A percentile compares a stretch with the other conserved stretches of the same genome.
phyloP scores from a whole-genome alignment of 192 early-diverging fungal genomes.

The Funneliformis geosporum region DNA sequence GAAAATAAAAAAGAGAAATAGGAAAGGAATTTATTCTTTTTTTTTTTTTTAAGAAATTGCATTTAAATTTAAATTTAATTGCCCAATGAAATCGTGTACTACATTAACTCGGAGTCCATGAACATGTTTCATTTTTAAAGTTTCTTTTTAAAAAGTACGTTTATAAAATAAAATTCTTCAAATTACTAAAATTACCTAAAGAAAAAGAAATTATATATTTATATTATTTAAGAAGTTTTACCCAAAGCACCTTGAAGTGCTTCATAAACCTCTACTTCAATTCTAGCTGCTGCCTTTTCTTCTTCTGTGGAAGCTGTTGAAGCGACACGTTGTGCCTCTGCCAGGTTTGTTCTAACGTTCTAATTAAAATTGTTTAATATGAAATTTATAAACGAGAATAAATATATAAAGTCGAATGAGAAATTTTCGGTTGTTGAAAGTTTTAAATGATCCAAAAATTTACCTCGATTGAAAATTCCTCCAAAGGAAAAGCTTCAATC shows the following conservation, averaged over 20 bases:
- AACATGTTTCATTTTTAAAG: too few relatives aligned
- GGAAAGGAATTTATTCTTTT: too few relatives aligned
- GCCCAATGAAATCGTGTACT: too few relatives aligned
- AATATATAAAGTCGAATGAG: not conserved
- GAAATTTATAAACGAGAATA: not conserved
- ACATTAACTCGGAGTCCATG: too few relatives aligned
- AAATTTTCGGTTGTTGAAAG: not conserved
- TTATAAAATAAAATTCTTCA: too few relatives aligned
- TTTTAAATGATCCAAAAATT: conserved; percentile 14
- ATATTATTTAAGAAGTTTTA: not conserved
- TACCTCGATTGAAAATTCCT: conserved; percentile 84
- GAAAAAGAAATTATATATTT: too few relatives aligned
- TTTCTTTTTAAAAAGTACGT: too few relatives aligned
- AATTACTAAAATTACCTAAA: too few relatives aligned
- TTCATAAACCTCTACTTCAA: conserved; percentile 90
- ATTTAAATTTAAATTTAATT: too few relatives aligned
- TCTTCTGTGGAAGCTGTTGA: conserved; percentile 66
- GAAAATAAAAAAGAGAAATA: not conserved
- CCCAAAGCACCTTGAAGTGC: conserved; percentile 74
- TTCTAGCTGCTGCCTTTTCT: conserved; percentile 78
- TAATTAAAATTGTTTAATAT: conserved; percentile 30
- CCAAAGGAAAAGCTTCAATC: conserved; percentile 87
- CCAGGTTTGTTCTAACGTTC: conserved; percentile 72
- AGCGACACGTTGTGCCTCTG: conserved; percentile 76
- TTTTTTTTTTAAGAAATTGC: too few relatives aligned